Base-by-base conservation (phyloP, 805 yeast genomes). In the Blastobotrys muscicola region DNA sequence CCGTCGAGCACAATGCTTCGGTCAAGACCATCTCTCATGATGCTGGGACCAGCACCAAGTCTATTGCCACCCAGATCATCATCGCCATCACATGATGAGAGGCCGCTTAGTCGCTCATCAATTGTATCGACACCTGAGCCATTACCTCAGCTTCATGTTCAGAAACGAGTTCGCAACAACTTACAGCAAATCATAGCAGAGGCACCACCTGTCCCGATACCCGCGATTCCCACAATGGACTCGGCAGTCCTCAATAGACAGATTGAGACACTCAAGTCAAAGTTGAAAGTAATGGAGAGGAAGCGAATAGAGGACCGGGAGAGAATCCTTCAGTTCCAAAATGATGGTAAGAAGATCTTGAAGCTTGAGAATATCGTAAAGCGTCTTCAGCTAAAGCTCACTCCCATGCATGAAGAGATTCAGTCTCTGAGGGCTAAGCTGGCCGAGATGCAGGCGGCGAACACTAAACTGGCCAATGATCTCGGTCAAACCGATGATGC, bases 371-470 rank as follows among this genome's bases (percentile, higher is more conserved):
- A 48, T 36, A 52, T 61, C 29, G 51, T 60, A 32, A 50, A 54
- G 29, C 46, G 57, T 23, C 52, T 61, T 15, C 59, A 61, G 41
- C 39, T 46, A 15, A 61, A 59, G 45, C 48, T 60, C 34, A 48
- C 53, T 36, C 51, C 58, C 2, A 54, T 61, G 57, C 55, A 49
- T 29, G 56, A 56, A n/a, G 56, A 61, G 33, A 50, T 58, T 39
- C 50, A 50, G 31, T 33, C 46, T 30, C 45, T 57, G 38, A 31
- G 57, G 33, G 34, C 50, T 0, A 51, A 45, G 29, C 30, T 56
- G 11, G 35, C 48, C 3, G 43, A 41, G 15, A 41, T 49, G 16
- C 55, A 52, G 45, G 41, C 41, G 16, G 50, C 45, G 38, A 50
- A 53, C 44, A 33, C 14, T 38, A 43, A 29, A 33, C 26, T 20